These are phyloP conservation scores for Yamadazyma dushanensis DNA, from an alignment of 1,139 yeast species.

Conservation along the genomic window DNA sequence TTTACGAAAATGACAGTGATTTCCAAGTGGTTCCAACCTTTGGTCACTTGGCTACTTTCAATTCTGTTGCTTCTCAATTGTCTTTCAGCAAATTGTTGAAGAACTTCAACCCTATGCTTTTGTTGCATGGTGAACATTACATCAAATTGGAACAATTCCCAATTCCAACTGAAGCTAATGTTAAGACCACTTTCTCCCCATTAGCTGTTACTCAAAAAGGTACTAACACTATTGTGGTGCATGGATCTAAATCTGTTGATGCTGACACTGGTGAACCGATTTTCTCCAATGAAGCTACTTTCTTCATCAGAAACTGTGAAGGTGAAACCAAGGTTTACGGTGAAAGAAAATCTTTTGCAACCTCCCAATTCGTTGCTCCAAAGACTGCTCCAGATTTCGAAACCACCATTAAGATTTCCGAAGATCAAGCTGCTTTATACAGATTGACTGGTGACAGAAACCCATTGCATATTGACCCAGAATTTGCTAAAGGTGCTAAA, in stretches of 20 bases:
- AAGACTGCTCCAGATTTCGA: conserved; percentile 67
- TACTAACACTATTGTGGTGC: conserved; percentile 79
- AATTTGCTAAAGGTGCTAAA: conserved; percentile 84
- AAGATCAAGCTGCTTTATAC: conserved; percentile 85
- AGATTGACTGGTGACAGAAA: conserved; percentile 92
- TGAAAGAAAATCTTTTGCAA: conserved; percentile 57
- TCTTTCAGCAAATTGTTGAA: conserved; percentile 62
- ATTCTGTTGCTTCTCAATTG: conserved; percentile 51
- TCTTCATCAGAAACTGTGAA: conserved; percentile 81
- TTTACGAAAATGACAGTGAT: conserved; percentile 72
- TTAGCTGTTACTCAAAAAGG: conserved; percentile 83
- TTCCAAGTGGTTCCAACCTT: conserved; percentile 92
- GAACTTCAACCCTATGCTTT: conserved; percentile 84
- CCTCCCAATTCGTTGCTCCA: conserved; percentile 67
- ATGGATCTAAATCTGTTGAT: conserved; percentile 73
- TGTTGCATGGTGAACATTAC: conserved; percentile 95
- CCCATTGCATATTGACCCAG: conserved; percentile 94
- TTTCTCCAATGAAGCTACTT: conserved; percentile 82
- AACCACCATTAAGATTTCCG: conserved; percentile 56
- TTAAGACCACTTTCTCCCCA: conserved; percentile 65
- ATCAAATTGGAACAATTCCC: conserved; percentile 78
- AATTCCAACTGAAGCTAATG: conserved; percentile 67
- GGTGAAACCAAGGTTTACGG: conserved; percentile 56
- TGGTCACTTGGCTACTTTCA: conserved; percentile 78
- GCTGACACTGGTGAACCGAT: conserved; percentile 66